Evolutionary conservation across 2,329 filamentous ascomycete species (phyloP), one percentile per base, ranked within the genome.

Genomic region (Atkinsonella texensis): DNA sequence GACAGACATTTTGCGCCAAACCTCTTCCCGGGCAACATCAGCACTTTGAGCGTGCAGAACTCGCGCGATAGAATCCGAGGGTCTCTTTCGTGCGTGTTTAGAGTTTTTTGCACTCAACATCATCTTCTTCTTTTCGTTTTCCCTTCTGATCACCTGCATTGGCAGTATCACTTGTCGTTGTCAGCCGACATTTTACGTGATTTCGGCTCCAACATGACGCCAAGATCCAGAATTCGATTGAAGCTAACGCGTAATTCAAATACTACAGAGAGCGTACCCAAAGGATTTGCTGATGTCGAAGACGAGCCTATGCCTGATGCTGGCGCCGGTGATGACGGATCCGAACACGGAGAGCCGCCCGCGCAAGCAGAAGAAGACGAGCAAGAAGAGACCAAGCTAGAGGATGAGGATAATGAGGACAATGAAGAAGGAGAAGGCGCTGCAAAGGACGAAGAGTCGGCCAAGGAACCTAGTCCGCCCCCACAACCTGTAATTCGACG

Each of bases 401-500:
- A 62, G 49, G 59, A 63, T 8, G 60, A 57, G 17, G 69, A 68
- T 44, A 68, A 69, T 12, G 70, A 72, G n/a, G 75, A 78, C 31
- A 74, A 72, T 1, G 66, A 40, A 64, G 73, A 72, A 40, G 68
- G 68, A 44, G 48, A 45, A 9, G 32, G 13, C 8, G 69, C 61
- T 12, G 49, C 46, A 13, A 66, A 62, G 9, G 63, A 67, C 17
- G 72, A 73, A 18, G 70, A 70, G 47, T 74, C 71, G 1, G 67
- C 62, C 39, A 79, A 79, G 60, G 74, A 77, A 11, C 74, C 77
- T 1, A 72, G 74, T 0, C 76, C 77, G 18, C 73, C 74, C 1
- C 81, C 81, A 28, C 80, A 75, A 46, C 77, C 79, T 23, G 76
- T 85, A 45, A 76, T 89, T 54, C 81, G 87, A 50, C 80, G 85